Evolutionary conservation across 768 basidiomycete species (phyloP).

Genomic region (Mycena olivaceomarginata): DNA sequence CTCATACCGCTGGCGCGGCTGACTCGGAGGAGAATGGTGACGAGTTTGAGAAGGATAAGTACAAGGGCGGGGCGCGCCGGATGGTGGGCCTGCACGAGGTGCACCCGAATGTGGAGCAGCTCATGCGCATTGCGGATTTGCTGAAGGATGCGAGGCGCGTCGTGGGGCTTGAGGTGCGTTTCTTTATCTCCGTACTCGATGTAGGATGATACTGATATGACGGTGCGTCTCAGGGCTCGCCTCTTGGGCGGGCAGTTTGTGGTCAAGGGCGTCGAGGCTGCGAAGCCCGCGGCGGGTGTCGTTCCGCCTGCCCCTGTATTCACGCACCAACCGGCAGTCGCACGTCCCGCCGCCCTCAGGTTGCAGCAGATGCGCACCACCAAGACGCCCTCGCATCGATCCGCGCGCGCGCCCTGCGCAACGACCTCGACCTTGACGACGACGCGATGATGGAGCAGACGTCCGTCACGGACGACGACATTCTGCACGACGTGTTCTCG

Average conservation of each 20-base stretch:
- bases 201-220: not conserved
- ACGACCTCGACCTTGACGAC: slow-evolving; percentile 59
- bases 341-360: too few relatives aligned
- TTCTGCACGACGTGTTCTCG: slow-evolving; percentile 81
- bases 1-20: too few relatives aligned
- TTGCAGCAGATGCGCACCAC: slow-evolving; percentile 37
- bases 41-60: too few relatives aligned
- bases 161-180: slow-evolving; percentile 74
- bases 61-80: too few relatives aligned
- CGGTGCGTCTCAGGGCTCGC: slow-evolving; percentile 58
- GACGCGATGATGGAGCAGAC: slow-evolving; percentile 83
- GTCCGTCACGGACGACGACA: slow-evolving; percentile 89
- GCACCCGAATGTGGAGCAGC: slow-evolving; percentile 95
- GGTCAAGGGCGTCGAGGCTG: slow-evolving; percentile 53
- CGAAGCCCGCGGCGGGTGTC: slow-evolving; percentile 7
- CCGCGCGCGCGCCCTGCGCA: slow-evolving; percentile 44
- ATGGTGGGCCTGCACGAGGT: slow-evolving; percentile 53
- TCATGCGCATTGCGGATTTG: slow-evolving; percentile 95
- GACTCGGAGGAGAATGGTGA: too few relatives aligned
- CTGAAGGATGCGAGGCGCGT: slow-evolving; percentile 81
- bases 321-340: too few relatives aligned
- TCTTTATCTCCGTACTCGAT: not conserved
- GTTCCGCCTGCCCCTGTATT: not conserved
- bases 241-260: slow-evolving; percentile 60
- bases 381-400: slow-evolving; percentile 44